Evolutionary conservation across 305 asterid genomes (phyloP).

Genomic region (Fraxinus greggii): DNA sequence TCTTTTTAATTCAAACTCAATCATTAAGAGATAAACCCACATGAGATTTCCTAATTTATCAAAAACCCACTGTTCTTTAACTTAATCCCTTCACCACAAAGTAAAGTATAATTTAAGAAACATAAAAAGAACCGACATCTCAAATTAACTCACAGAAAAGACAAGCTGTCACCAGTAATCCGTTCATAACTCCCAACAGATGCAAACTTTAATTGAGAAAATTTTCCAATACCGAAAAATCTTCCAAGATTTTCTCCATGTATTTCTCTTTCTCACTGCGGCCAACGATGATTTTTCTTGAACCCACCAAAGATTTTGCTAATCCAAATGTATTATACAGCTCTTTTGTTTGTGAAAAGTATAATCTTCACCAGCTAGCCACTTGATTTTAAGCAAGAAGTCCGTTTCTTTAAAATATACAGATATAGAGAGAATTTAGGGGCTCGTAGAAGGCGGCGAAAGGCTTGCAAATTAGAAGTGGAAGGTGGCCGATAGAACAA

Average conservation of each 20-base stretch:
- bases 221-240: constrained; percentile 27
- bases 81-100: constrained; percentile 19
- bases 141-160: constrained; percentile 24
- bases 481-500: constrained; percentile 38
- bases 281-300: constrained; percentile 36
- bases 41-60: constrained; percentile 40
- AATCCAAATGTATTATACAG: constrained; percentile 50
- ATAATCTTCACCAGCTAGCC: constrained; percentile 37
- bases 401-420: constrained; percentile 27
- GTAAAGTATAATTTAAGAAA: constrained; percentile 24
- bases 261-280: constrained; percentile 3
- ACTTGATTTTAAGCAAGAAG: constrained; percentile 40
- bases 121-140: constrained; percentile 40
- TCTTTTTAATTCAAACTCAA: constrained; percentile 42
- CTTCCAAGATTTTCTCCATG: constrained; percentile 27
- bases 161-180: constrained; percentile 17
- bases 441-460: constrained; percentile 42
- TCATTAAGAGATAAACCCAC: constrained; percentile 61
- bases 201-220: constrained; percentile 21
- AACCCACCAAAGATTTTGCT: constrained; percentile 38
- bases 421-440: constrained; percentile 10
- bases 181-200: constrained; percentile 23
- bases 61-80: constrained; percentile 39
- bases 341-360: constrained; percentile 23
- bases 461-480: constrained; percentile 29